These are phyloP conservation scores for Leccinum arenicola DNA, from an alignment of 768 basidiomycete species.

Conservation along the genomic window DNA sequence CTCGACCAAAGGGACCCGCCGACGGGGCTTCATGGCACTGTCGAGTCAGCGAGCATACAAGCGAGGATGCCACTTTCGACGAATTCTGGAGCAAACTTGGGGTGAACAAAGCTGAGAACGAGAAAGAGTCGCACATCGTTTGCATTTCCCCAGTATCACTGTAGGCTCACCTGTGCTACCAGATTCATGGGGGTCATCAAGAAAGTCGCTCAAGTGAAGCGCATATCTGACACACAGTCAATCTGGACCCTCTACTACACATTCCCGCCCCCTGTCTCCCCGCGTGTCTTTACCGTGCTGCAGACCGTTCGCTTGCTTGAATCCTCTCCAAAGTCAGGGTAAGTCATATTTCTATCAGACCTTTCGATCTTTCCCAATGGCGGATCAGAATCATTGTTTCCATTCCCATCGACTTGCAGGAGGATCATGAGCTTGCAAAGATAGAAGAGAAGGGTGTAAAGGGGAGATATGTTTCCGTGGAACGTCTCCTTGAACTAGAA, in stretches of 20 bases:
- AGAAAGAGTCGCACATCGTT: constrained; percentile 53
- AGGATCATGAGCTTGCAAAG: constrained; percentile 54
- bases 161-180: background rate
- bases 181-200: constrained; percentile 69
- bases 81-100: constrained; percentile 70
- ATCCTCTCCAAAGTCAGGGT: constrained; percentile 57
- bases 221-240: constrained; percentile 57
- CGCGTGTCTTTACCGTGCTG: constrained; percentile 73
- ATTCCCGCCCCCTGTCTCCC: constrained; percentile 66
- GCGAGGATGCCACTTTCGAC: constrained; percentile 69
- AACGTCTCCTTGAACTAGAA: constrained; percentile 59
- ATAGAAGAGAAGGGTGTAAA: constrained; percentile 62
- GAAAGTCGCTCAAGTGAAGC: constrained; percentile 60
- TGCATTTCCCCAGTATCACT: too few species aligned
- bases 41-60: constrained; percentile 61
- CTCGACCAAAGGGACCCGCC: constrained; percentile 46
- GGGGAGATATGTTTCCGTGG: constrained; percentile 70
- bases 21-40: constrained; percentile 68
- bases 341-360: constrained; percentile 17
- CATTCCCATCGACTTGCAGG: constrained; percentile 64
- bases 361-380: background rate
- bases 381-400: constrained; percentile 43
- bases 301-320: constrained; percentile 58
- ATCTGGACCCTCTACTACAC: constrained; percentile 76
- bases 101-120: constrained; percentile 62